A percentile compares a stretch with the other conserved stretches of the same genome.
Evolutionary conservation across 2,329 filamentous ascomycete genomes (phyloP).

Genomic region (Microascus cirrosus): DNA sequence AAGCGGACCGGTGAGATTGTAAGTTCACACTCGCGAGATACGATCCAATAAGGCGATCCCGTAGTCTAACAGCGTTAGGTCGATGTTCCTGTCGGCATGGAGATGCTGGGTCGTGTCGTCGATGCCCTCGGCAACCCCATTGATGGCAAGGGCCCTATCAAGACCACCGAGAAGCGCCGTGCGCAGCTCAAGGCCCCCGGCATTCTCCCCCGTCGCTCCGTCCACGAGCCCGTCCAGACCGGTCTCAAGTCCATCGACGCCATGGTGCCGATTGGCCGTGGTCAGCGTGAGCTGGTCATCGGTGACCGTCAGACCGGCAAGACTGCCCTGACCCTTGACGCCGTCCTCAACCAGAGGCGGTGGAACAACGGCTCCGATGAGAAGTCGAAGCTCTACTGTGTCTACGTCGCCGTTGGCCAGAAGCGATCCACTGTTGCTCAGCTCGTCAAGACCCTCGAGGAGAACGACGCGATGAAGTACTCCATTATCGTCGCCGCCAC

Average conservation of each 20-base stretch:
- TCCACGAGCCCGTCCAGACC: slow-evolving; percentile 98
- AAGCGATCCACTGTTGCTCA: slow-evolving; percentile 99
- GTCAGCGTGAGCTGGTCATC: slow-evolving; percentile 99
- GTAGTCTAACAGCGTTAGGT: slow-evolving; percentile 49
- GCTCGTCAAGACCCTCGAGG: slow-evolving; percentile 98
- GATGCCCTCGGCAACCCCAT: slow-evolving; percentile 99
- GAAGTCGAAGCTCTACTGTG: slow-evolving; percentile 97
- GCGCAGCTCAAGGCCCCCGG: slow-evolving; percentile 98
- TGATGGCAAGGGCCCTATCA: slow-evolving; percentile 96
- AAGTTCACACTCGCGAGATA: slow-evolving; percentile 28
- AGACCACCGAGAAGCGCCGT: slow-evolving; percentile 85
- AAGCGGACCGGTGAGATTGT: slow-evolving; percentile 99
- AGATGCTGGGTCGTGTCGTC: slow-evolving; percentile 94
- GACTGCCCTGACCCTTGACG: slow-evolving; percentile 95
- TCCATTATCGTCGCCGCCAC: slow-evolving; percentile 87
- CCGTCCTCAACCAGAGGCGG: slow-evolving; percentile 98
- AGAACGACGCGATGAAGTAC: slow-evolving; percentile 99
- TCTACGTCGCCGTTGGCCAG: slow-evolving; percentile 98
- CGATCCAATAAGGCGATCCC: background rate
- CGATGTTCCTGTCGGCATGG: slow-evolving; percentile 86
- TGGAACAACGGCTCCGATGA: slow-evolving; percentile 87
- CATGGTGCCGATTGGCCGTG: slow-evolving; percentile 99
- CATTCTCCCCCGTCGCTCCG: slow-evolving; percentile 92
- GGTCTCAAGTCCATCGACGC: slow-evolving; percentile 98
- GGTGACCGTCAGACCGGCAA: slow-evolving; percentile 99